phyloP scores from a whole-genome alignment of 495 filamentous ascomycete species.

The Hamigera avellanea region DNA sequence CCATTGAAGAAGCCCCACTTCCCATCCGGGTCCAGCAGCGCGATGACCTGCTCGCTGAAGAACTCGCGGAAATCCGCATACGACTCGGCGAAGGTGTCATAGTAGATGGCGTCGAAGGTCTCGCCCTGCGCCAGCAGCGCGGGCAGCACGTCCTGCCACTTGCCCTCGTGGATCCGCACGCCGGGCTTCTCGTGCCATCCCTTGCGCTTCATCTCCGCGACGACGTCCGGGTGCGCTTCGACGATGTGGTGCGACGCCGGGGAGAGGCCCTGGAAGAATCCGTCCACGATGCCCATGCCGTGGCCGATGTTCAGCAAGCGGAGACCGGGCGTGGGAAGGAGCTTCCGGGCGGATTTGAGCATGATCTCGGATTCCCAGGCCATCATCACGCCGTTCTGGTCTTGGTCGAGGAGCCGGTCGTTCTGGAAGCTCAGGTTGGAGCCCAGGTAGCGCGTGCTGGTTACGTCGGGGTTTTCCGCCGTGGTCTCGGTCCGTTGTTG shows the following conservation, averaged over 20 bases:
- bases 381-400: constrained; percentile 94
- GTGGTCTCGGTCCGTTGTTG: constrained; percentile 8
- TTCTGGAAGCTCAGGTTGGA: constrained; percentile 62
- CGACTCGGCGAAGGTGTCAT: constrained; percentile 93
- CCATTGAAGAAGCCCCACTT: constrained; percentile 93
- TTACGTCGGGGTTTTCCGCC: constrained; percentile 21
- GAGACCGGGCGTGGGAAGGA: constrained; percentile 47
- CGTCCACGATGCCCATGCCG: constrained; percentile 92
- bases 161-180: constrained; percentile 57
- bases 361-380: constrained; percentile 90
- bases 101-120: constrained; percentile 87
- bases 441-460: constrained; percentile 63
- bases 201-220: constrained; percentile 51
- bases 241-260: constrained; percentile 73
- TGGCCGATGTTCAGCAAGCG: constrained; percentile 86
- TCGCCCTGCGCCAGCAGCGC: constrained; percentile 55
- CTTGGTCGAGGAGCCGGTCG: constrained; percentile 66
- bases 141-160: constrained; percentile 77
- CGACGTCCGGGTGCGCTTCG: constrained; percentile 79
- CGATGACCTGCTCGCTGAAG: constrained; percentile 78
- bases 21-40: constrained; percentile 54
- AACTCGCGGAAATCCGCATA: constrained; percentile 78
- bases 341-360: constrained; percentile 56
- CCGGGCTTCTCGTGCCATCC: constrained; percentile 55
- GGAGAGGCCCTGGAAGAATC: constrained; percentile 57